Conservation (phyloP, 2,329 filamentous ascomycete genomes). For the Didymella keratinophila region DNA sequence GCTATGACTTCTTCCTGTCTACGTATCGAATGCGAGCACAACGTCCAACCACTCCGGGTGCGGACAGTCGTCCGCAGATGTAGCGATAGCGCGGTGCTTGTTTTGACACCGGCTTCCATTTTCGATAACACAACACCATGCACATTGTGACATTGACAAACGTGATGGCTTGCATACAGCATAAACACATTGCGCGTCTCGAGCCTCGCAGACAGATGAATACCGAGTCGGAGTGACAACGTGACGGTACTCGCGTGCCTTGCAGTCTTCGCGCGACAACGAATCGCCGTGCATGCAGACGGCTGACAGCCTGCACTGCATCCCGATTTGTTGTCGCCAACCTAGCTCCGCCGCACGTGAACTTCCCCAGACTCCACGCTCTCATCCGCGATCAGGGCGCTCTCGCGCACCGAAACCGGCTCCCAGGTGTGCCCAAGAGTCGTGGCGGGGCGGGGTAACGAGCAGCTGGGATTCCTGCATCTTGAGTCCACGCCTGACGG, state of each 20-base stretch:
- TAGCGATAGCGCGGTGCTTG: constrained; percentile 7
- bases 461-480: constrained; percentile 8
- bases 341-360: constrained; percentile 1
- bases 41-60: background rate
- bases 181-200: background rate
- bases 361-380: background rate
- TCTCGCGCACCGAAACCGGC: background rate
- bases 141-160: background rate
- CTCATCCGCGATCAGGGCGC: constrained; percentile 2
- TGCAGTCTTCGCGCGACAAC: background rate
- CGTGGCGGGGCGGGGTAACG: constrained; percentile 23
- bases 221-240: background rate
- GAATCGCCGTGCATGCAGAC: background rate
- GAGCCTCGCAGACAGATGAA: background rate
- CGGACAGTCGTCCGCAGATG: background rate
- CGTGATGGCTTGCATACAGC: constrained; percentile 1
- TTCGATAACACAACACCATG: background rate
- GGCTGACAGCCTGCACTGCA: background rate
- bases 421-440: constrained; percentile 5
- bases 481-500: background rate
- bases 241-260: background rate
- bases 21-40: background rate
- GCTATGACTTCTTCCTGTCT: constrained; percentile 6
- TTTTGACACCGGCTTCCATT: constrained; percentile 2
- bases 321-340: background rate